Evolutionary conservation across 305 asterid genomes (phyloP).

Genomic region (Fraxinus dipetala): DNA sequence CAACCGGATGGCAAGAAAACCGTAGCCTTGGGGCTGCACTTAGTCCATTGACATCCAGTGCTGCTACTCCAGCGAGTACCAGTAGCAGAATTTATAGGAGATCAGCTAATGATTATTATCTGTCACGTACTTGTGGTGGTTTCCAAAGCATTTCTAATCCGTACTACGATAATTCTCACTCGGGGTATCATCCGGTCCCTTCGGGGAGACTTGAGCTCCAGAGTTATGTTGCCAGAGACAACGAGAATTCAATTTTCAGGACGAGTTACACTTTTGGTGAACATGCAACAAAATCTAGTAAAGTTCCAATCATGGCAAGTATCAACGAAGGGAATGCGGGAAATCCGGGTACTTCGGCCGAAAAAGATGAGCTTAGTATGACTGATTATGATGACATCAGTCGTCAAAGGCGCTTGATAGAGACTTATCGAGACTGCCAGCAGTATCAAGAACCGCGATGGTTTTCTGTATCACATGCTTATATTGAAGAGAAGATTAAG

Average conservation of each 20-base stretch:
- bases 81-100: constrained; percentile 47
- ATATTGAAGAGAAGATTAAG: constrained; percentile 21
- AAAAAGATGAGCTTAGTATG: constrained; percentile 31
- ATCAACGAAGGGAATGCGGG: constrained; percentile 31
- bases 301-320: constrained; percentile 22
- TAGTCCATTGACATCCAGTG: constrained; percentile 51
- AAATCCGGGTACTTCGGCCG: constrained; percentile 30
- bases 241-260: constrained; percentile 24
- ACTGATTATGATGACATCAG: constrained; percentile 38
- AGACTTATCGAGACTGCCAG: constrained; percentile 31
- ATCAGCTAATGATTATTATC: constrained; percentile 67
- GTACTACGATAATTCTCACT: constrained; percentile 29
- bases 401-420: constrained; percentile 37
- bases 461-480: constrained; percentile 55
- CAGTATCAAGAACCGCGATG: constrained; percentile 41
- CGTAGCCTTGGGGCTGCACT: constrained; percentile 56
- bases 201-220: constrained; percentile 60
- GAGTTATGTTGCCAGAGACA: constrained; percentile 44
- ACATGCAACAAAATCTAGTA: constrained; percentile 20
- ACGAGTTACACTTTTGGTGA: constrained; percentile 26
- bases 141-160: constrained; percentile 29
- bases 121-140: constrained; percentile 36
- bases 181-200: constrained; percentile 37
- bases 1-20: constrained; percentile 55
- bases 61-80: constrained; percentile 31